Conservation (phyloP, 108 stramenopile genomes). For the Discostella stelligeroides region DNA sequence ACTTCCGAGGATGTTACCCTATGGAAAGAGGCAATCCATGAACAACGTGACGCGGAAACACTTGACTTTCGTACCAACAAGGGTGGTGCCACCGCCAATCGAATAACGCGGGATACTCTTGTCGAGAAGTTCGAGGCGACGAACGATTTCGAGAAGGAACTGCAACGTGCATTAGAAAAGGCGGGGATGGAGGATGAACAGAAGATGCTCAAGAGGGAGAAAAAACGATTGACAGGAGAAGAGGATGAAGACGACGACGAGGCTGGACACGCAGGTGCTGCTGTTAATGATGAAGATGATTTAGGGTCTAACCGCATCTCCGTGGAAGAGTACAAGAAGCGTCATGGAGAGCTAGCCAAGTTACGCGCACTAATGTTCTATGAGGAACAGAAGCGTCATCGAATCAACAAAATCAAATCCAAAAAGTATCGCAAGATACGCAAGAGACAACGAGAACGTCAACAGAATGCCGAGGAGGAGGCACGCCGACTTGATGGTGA, state of each 20-base stretch:
- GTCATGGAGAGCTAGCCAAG: conserved; percentile 94
- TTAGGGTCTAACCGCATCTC: conserved; percentile 85
- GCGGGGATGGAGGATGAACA: conserved; percentile 88
- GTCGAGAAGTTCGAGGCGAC: conserved; percentile 85
- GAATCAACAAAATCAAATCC: conserved; percentile 99
- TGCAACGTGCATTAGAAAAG: conserved; percentile 78
- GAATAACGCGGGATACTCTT: conserved; percentile 63
- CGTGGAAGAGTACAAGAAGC: conserved; percentile 89
- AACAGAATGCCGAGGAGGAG: conserved; percentile 79
- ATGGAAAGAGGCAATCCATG: conserved; percentile 86
- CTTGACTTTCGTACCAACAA: conserved; percentile 90
- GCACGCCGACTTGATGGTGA: conserved; percentile 51
- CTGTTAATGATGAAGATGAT: conserved; percentile 61
- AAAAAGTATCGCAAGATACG: conserved; percentile 96
- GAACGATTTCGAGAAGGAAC: conserved; percentile 93
- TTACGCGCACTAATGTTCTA: conserved; percentile 98
- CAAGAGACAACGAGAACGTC: conserved; percentile 85
- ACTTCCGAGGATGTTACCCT: conserved; percentile 70
- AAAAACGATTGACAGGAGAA: conserved; percentile 51
- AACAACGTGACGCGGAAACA: conserved; percentile 91
- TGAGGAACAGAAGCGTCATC: conserved; percentile 96
- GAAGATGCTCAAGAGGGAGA: conserved; percentile 65
- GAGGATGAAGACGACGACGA: conserved; percentile 1
- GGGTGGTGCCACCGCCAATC: conserved; percentile 26
- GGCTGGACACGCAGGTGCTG: conserved; percentile 8